Evolutionary conservation across 352 stramenopile species (phyloP), one percentile per base, ranked within the genome.

Genomic region (Globisporangium radiosum): DNA sequence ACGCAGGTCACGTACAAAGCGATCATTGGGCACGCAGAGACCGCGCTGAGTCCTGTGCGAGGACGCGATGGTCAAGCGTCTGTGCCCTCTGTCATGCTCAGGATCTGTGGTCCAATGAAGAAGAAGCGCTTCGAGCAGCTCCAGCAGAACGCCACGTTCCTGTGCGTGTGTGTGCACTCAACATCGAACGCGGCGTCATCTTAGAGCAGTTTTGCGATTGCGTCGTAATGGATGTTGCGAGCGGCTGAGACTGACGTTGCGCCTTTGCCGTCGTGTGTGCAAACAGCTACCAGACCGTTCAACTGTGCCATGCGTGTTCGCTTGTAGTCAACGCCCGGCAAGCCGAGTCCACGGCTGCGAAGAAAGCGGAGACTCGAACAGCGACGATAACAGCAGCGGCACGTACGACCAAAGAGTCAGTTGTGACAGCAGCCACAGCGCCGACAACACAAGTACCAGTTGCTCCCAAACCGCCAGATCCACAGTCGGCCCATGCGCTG

Each of bases 271-370:
- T 33, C 25, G 25, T 33, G 25, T 33, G 25, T 33, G 25, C 25
- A 6, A 4, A 10, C 25, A 83, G 74, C 5, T 83, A 83, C 38
- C 74, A 78, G 48, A 83, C 70, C 13, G 56, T 75, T 10, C 69
- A 68, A 11, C 39, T 84, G 40, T 84, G 75, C 19, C 70, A 78
- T 10, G 15, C 55, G 13, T 84, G 75, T 33, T 65, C 75, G 10
- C 44, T 65, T 9, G 49, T 53, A 7, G 65, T 84, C 39, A 78
- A 72, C 1, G 10, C 64, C 57, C 61, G 56, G 7, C 56, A 66
- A 19, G 7, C 11, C 7, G 55, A 59, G 36, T 10, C 7, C n/a
- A 14, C 15, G 9, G 36, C 13, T n/a, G 9, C 38, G 7, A 61
- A 68, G 13, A 44, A 11, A 10, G 54, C 36, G 7, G 44, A 49